Evolutionary conservation across 2,329 filamentous ascomycete genomes (phyloP).

Genomic region (Colletotrichum nymphaeae): DNA sequence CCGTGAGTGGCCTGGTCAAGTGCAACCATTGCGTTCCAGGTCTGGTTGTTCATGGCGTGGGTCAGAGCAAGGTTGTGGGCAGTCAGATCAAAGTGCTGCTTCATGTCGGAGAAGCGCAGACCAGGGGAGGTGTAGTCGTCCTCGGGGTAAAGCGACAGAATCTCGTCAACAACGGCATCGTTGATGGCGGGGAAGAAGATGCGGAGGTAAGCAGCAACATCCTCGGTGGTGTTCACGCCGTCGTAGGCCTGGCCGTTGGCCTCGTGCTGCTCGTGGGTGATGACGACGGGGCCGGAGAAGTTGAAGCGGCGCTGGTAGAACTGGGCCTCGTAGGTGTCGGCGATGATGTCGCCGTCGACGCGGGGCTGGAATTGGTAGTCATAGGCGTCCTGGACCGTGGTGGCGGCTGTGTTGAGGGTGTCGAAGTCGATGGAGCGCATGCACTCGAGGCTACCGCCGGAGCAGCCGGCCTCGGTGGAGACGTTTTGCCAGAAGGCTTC

Average conservation of each 20-base stretch:
- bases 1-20: slow-evolving; percentile 7
- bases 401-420: slow-evolving; percentile 12
- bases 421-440: slow-evolving; percentile 25
- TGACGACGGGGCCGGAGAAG: slow-evolving; percentile 25
- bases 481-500: slow-evolving; percentile 22
- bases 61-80: slow-evolving; percentile 17
- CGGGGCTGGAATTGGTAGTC: slow-evolving; percentile 45
- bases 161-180: slow-evolving; percentile 47
- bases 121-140: slow-evolving; percentile 8
- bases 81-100: slow-evolving; percentile 14
- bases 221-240: slow-evolving; percentile 54
- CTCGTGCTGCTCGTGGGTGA: slow-evolving; percentile 48
- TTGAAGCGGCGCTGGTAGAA: slow-evolving; percentile 45
- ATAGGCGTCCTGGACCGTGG: slow-evolving; percentile 8
- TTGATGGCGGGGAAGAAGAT: slow-evolving; percentile 37
- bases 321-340: slow-evolving; percentile 43
- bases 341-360: slow-evolving; percentile 48
- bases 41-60: slow-evolving; percentile 17
- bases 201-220: slow-evolving; percentile 52
- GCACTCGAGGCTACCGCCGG: slow-evolving; percentile 10
- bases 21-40: slow-evolving; percentile 8
- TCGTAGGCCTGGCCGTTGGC: slow-evolving; percentile 59
- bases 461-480: slow-evolving; percentile 13
- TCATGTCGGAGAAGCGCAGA: slow-evolving; percentile 17
- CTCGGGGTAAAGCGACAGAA: slow-evolving; percentile 43